Evolutionary conservation across 306 rosid genomes (phyloP).

Genomic region (Corylus americana): DNA sequence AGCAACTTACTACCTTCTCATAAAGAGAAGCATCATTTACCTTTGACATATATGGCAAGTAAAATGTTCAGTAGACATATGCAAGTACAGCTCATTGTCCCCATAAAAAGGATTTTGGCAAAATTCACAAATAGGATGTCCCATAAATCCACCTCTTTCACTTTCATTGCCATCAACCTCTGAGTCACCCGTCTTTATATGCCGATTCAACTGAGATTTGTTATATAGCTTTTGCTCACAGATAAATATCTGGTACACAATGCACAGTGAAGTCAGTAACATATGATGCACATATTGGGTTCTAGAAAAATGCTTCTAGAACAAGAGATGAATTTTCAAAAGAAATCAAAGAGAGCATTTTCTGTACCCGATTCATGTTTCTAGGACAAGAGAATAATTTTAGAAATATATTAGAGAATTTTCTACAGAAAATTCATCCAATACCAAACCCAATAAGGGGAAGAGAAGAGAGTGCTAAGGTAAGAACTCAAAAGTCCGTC

Average conservation of each 20-base stretch:
- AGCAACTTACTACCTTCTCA: not conserved
- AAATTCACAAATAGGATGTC: constrained; percentile 62
- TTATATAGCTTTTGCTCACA: constrained; percentile 59
- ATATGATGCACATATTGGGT: not conserved
- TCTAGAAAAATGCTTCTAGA: not conserved
- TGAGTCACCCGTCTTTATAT: constrained; percentile 51
- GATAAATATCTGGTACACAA: constrained; percentile 43
- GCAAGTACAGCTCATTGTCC: constrained; percentile 57
- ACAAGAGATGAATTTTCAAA: not conserved
- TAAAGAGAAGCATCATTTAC: constrained; percentile 13
- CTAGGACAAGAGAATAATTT: not conserved
- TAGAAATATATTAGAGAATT: not conserved
- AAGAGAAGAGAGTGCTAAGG: not conserved
- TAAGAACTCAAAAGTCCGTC: not conserved
- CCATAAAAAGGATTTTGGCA: constrained; percentile 58
- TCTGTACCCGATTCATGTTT: not conserved
- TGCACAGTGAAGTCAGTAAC: not conserved
- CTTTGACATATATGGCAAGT: constrained; percentile 64
- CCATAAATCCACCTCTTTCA: constrained; percentile 64
- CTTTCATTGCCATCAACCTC: constrained; percentile 63
- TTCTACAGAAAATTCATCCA: not conserved
- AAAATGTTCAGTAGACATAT: constrained; percentile 61
- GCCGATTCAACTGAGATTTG: constrained; percentile 51
- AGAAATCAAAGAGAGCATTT: no score
- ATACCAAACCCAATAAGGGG: not conserved